These are phyloP conservation scores for Stemphylium beticola DNA, from an alignment of 2,329 filamentous ascomycete genomes.

Conservation along the genomic window DNA sequence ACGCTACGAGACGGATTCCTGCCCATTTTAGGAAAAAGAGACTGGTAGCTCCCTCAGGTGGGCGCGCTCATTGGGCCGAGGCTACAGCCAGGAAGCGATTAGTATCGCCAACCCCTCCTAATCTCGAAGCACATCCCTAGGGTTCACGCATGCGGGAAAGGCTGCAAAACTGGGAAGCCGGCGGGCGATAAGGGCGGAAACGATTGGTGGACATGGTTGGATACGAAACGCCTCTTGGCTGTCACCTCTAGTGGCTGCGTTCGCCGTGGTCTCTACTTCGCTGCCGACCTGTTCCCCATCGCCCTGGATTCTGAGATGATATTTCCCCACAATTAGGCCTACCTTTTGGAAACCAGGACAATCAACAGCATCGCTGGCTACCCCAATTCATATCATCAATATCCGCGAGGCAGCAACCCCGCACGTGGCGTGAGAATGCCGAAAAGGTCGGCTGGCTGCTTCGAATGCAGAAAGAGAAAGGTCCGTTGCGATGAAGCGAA, in stretches of 20 bases:
- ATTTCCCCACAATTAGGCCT: background rate
- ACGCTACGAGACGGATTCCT: background rate
- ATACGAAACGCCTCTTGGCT: constrained; percentile 18
- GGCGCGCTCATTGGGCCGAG: background rate
- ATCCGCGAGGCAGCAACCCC: constrained; percentile 11
- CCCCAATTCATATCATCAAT: background rate
- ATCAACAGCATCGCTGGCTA: background rate
- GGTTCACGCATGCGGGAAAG: constrained; percentile 7
- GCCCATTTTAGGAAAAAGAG: background rate
- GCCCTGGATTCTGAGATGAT: constrained; percentile 5
- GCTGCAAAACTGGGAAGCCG: constrained; percentile 10
- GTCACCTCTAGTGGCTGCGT: constrained; percentile 7
- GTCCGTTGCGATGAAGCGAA: constrained; percentile 46
- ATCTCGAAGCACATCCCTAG: background rate
- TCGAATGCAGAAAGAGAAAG: constrained; percentile 47
- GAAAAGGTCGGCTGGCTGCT: constrained; percentile 46
- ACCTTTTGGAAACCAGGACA: background rate
- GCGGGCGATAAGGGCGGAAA: background rate
- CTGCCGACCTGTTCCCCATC: background rate
- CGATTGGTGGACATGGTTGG: constrained; percentile 14
- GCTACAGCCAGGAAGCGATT: background rate
- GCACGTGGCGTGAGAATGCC: constrained; percentile 36
- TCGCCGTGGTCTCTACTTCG: constrained; percentile 3
- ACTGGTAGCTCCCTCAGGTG: background rate
- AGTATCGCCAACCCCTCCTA: background rate